These are phyloP conservation scores for Reutealis trisperma DNA, from an alignment of 345 rosid species.

Conservation along the genomic window DNA sequence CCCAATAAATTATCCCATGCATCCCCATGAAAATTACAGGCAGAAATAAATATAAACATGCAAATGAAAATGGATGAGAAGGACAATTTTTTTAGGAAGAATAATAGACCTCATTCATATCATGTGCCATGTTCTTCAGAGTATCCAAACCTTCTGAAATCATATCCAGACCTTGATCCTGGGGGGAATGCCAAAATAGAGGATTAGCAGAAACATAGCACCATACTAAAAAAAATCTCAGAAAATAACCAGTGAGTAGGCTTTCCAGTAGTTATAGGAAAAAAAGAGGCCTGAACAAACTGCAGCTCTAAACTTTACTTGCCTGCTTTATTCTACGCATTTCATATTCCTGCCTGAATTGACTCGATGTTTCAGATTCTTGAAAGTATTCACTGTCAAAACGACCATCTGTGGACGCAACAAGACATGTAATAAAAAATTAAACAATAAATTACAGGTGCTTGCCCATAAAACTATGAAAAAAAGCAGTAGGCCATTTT, in stretches of 20 bases:
- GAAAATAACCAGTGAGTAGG: neutral
- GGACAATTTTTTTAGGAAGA: neutral
- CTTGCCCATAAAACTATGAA: neutral
- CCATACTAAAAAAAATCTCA: neutral
- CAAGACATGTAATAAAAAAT: conserved; percentile 1
- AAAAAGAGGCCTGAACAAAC: conserved; percentile 9
- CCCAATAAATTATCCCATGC: neutral
- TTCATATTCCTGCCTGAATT: conserved; percentile 90
- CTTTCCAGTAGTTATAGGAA: conserved; percentile 8
- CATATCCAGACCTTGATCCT: conserved; percentile 97
- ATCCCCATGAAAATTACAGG: neutral
- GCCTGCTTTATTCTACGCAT: conserved; percentile 91
- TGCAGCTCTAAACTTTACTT: conserved; percentile 25
- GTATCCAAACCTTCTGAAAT: conserved; percentile 95
- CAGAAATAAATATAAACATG: neutral
- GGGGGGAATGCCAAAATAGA: conserved; percentile 22
- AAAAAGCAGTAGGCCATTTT: neutral
- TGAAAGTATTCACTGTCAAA: conserved; percentile 90
- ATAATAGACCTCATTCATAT: conserved; percentile 83
- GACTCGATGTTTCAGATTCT: conserved; percentile 71
- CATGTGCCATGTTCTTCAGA: conserved; percentile 92
- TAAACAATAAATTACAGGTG: neutral
- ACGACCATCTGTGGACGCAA: conserved; percentile 51
- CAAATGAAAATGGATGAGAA: neutral
- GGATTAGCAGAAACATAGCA: conserved; percentile 11